These are phyloP conservation scores for Calocera cornea DNA, from an alignment of 768 basidiomycete genomes.

Conservation along the genomic window DNA sequence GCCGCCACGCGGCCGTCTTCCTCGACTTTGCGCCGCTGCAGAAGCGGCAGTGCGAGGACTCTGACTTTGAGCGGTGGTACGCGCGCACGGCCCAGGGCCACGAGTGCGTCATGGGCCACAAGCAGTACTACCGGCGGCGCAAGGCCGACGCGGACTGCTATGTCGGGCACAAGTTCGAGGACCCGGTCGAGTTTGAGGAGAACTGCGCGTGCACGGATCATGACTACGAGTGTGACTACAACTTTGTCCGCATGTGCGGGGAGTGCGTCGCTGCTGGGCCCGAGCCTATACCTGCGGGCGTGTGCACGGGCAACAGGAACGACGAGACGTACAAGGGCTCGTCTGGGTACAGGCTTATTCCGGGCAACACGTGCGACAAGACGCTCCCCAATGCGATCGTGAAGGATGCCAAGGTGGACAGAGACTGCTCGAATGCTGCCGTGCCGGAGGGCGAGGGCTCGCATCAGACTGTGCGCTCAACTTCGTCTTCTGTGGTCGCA, in stretches of 20 bases:
- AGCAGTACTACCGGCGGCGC: conserved; percentile 90
- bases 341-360: conserved; percentile 82
- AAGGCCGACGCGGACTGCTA: conserved; percentile 77
- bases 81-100: conserved; percentile 48
- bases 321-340: conserved; percentile 68
- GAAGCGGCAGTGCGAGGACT: conserved; percentile 48
- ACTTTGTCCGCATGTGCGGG: conserved; percentile 59
- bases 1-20: conserved; percentile 56
- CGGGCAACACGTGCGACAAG: conserved; percentile 77
- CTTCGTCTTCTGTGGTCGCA: not conserved
- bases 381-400: conserved; percentile 31
- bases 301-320: conserved; percentile 40
- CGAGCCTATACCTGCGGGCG: conserved; percentile 68
- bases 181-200: conserved; percentile 74
- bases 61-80: conserved; percentile 82
- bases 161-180: conserved; percentile 76
- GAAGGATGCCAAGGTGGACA: conserved; percentile 57
- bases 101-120: conserved; percentile 89
- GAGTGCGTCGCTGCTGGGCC: conserved; percentile 76
- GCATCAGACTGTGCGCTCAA: conserved; percentile 50
- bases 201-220: conserved; percentile 68
- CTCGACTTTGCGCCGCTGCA: conserved; percentile 70
- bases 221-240: conserved; percentile 95
- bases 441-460: conserved; percentile 65
- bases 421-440: conserved; percentile 70